Percentiles rank a stretch among this genome's conserved stretches.
Evolutionary conservation across 2,329 filamentous ascomycete genomes (phyloP).

Genomic region (Coniochaeta sp.): DNA sequence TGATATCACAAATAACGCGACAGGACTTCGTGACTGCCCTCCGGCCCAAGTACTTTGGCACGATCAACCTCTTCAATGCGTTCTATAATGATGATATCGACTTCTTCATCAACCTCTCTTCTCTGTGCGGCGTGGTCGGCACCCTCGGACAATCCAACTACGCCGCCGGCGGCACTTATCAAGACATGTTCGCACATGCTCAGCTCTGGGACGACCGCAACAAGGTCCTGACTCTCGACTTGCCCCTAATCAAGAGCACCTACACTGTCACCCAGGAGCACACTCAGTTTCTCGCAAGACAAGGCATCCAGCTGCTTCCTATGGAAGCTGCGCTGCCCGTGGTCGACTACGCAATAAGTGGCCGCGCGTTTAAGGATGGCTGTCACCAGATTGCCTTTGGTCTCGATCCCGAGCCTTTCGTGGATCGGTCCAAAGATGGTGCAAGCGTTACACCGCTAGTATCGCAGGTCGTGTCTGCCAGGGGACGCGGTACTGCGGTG

Average conservation of each 20-base stretch:
- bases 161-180: slow-evolving; percentile 44
- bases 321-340: slow-evolving; percentile 13
- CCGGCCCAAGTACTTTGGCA: slow-evolving; percentile 42
- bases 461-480: background rate
- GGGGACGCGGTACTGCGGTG: too few species aligned
- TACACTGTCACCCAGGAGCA: slow-evolving; percentile 4
- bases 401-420: background rate
- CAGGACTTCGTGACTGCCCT: slow-evolving; percentile 35
- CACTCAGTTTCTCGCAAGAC: slow-evolving; percentile 4
- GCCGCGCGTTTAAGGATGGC: background rate
- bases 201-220: background rate
- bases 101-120: slow-evolving; percentile 47
- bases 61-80: slow-evolving; percentile 37
- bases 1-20: slow-evolving; percentile 42
- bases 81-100: slow-evolving; percentile 23
- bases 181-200: slow-evolving; percentile 35
- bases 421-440: background rate
- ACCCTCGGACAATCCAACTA: slow-evolving; percentile 54
- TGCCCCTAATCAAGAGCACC: background rate
- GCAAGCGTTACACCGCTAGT: too few species aligned
- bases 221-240: background rate
- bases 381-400: background rate
- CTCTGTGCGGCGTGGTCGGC: slow-evolving; percentile 47
- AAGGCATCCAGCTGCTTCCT: slow-evolving; percentile 12
- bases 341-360: slow-evolving; percentile 12